Percentiles rank a stretch among this genome's conserved stretches.
Conservation (phyloP, 192 early-diverging fungal species). For the Gryganskiella cystojenkinii region DNA sequence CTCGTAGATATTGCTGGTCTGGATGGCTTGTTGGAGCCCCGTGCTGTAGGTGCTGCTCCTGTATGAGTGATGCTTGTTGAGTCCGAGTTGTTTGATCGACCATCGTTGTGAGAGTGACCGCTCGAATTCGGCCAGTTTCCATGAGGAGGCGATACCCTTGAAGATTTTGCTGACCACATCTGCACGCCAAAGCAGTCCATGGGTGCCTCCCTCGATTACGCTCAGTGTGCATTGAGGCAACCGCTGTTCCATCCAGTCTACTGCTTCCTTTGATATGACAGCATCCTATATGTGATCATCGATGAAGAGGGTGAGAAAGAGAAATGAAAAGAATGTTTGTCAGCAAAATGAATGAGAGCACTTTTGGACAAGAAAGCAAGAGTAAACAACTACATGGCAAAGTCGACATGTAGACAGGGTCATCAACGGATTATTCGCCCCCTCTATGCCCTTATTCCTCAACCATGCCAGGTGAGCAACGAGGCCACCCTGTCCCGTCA, state of each 20-base stretch:
- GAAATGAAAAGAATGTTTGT: not conserved
- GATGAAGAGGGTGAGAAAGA: constrained; percentile 3
- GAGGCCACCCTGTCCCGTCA: no score
- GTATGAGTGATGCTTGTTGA: constrained; percentile 47
- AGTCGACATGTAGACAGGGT: no score
- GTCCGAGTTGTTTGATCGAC: constrained; percentile 48
- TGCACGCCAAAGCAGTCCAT: constrained; percentile 51
- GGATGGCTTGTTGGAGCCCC: constrained; percentile 36
- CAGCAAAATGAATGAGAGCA: not conserved
- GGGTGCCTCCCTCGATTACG: constrained; percentile 55
- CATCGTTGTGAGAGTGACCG: constrained; percentile 47
- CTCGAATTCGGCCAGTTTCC: constrained; percentile 52
- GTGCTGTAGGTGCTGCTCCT: constrained; percentile 41
- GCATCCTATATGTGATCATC: constrained; percentile 31
- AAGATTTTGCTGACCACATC: constrained; percentile 57
- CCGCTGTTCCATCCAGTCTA: constrained; percentile 56
- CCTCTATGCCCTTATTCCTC: no score
- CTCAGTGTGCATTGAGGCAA: constrained; percentile 55
- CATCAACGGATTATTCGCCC: no score
- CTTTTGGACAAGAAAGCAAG: no score
- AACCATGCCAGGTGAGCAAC: no score
- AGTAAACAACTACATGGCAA: no score
- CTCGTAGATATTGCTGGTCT: constrained; percentile 53
- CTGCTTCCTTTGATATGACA: constrained; percentile 52
- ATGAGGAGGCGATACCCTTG: constrained; percentile 51